Base-by-base conservation (phyloP, 1,284 basidiomycete species). In the Prillingera fragicola region DNA sequence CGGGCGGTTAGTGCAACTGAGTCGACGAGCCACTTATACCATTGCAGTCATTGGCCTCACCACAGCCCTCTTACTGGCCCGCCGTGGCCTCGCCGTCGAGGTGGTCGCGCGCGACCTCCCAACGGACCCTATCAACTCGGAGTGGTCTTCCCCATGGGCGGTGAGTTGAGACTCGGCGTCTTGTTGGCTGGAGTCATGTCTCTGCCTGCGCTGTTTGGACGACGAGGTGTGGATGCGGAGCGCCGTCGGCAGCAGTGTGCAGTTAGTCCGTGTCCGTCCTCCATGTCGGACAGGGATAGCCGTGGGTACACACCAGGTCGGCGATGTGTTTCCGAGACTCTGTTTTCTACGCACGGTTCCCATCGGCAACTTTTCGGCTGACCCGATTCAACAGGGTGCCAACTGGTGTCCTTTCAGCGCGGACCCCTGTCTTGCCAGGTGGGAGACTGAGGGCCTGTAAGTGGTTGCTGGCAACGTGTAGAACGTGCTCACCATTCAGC, bases 61-160 rank as follows among this genome's bases (percentile, higher is more conserved):
- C 12, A 45, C 43, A 6, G 52, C 52, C 22, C 46, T 54, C 19
- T n/a, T 48, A 22, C 49, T 54, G 14, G 52, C 52, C 6, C 41
- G 52, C 14, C 19, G 45, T 3, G 52, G 49, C 3, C 38, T 23
- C 41, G 15, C 23, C 10, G 49, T 51, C 14, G 40, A 38, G 18
- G 41, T 51, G 6, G 33, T 47, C 19, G 49, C 40, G 7, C 40
- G 40, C 15, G 36, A 51, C 38, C 37, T 51, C 15, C 44, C 45
- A 6, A n/a, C 12, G 19, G 49, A 51, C 21, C 18, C n/a, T 4
- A 34, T 43, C 12, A 39, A 35, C 28, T 49, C 51, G 34, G 52
- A 51, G 43, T 54, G 52, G 52, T 18, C 52, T 18, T 51, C 49
- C 9, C 49, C 49, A 14, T 51, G 49, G 49, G 49, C 49, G n/a